Conservation (phyloP, 768 basidiomycete species). For the Amanita subjunquillea region DNA sequence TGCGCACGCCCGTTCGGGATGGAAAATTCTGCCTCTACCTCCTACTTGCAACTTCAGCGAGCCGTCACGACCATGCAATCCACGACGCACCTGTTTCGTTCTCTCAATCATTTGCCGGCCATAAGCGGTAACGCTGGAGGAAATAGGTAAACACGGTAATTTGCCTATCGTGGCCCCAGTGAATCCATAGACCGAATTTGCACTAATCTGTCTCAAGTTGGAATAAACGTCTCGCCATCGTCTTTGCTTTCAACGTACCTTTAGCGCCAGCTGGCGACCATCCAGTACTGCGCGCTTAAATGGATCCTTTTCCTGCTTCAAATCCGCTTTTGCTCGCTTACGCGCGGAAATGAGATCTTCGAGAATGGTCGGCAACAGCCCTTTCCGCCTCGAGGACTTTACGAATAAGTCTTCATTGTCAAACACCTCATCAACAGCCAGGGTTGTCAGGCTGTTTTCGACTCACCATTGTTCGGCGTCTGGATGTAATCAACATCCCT, state of each 20-base stretch:
- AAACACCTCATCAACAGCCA: not conserved
- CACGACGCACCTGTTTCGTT: constrained; percentile 65
- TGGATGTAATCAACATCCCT: constrained; percentile 88
- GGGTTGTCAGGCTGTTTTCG: not conserved
- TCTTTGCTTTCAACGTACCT: constrained; percentile 36
- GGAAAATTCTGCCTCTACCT: constrained; percentile 84
- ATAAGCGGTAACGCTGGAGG: constrained; percentile 91
- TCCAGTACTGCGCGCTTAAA: constrained; percentile 96
- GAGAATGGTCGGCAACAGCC: no score
- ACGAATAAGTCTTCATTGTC: constrained; percentile 51
- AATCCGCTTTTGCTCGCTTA: constrained; percentile 89
- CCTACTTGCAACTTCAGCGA: constrained; percentile 26
- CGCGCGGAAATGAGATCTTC: constrained; percentile 56
- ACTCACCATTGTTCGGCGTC: constrained; percentile 88
- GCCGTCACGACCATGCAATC: not conserved
- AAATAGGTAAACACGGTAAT: constrained; percentile 90
- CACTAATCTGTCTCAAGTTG: constrained; percentile 64
- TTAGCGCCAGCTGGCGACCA: constrained; percentile 92
- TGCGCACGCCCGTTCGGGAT: constrained; percentile 77
- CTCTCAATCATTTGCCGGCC: constrained; percentile 99
- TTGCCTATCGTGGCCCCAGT: constrained; percentile 97
- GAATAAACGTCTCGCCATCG: not conserved
- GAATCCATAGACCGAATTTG: constrained; percentile 98
- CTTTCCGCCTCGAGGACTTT: no score
- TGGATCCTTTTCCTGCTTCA: constrained; percentile 95